Evolutionary conservation across 108 stramenopile genomes (phyloP), one percentile per base, ranked within the genome.

Genomic region (Epithemia pelagica): DNA sequence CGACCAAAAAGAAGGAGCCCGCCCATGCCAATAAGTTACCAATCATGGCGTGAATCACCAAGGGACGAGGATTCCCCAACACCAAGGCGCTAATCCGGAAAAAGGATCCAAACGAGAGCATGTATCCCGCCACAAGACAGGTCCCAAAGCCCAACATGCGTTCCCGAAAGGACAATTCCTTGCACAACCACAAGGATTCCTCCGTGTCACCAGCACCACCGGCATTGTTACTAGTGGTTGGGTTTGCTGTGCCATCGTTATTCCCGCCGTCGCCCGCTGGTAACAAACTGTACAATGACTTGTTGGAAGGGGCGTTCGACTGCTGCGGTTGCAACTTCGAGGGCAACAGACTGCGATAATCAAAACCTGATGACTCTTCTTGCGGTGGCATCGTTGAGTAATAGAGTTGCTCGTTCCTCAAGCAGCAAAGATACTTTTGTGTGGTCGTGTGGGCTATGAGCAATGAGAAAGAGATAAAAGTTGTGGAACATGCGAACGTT

Each of bases 121-220:
- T 51, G 31, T 86, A 86, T 19, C 85, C 85, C 59, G 76, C 70
- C 1, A 82, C 31, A 79, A 86, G 80, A 54, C 81, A 82, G 19
- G 77, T 78, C 8, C 31, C 82, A 52, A 81, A 86, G 2, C 85
- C 85, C 54, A 80, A 59, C 52, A 86, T 31, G 28, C 82, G 74
- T 72, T 86, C 81, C 2, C 68, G 69, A 30, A 67, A 68, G 0
- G 77, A 60, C 28, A 82, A 37, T 54, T 66, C 65, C 27, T 37
- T 26, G 52, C 46, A 56, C 21, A 18, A 66, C 27, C 54, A 28
- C 3, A 21, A 66, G 2, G 5, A 27, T 20, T 21, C 22, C 19
- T 23, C 25, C 2, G 20, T 2, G 23, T 66, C 65, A 21, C 52
- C 24, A 22, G 24, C 63, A n/a, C n/a, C n/a, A n/a, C n/a, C n/a